phyloP scores from a whole-genome alignment of 75 land plant species.

The Isoetes taiwanensis region DNA sequence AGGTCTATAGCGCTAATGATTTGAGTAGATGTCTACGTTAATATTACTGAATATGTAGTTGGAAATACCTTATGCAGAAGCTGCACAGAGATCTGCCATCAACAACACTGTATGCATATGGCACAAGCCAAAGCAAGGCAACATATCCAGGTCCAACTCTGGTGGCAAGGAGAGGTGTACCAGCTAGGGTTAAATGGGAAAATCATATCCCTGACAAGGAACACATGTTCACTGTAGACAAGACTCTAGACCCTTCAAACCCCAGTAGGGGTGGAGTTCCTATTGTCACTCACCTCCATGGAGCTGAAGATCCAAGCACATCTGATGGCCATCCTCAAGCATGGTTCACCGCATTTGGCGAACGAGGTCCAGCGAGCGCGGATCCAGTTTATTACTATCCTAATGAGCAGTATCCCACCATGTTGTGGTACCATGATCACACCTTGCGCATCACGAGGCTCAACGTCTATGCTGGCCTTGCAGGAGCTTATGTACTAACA shows the following conservation, averaged over 20 bases:
- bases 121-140: conserved; percentile 5
- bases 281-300: conserved; percentile 17
- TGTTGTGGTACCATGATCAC: conserved; percentile 23
- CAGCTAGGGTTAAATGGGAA: conserved; percentile 11
- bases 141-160: conserved; percentile 21
- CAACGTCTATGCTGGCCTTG: conserved; percentile 13
- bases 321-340: conserved; percentile 17
- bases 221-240: conserved; percentile 10
- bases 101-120: conserved; percentile 19
- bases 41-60: too few species aligned
- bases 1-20: too few species aligned
- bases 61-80: conserved; percentile 10
- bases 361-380: background rate
- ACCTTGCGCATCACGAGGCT: conserved; percentile 16
- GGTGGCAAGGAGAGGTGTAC: conserved; percentile 1
- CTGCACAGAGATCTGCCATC: conserved; percentile 21
- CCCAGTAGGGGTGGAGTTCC: conserved; percentile 10
- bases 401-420: conserved; percentile 8
- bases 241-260: conserved; percentile 2
- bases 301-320: conserved; percentile 2
- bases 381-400: conserved; percentile 4
- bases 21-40: too few species aligned
- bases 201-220: conserved; percentile 12
- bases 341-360: conserved; percentile 11
- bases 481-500: conserved; percentile 6